Evolutionary conservation across 2,329 filamentous ascomycete species (phyloP).

Genomic region (Penicillium paneum): DNA sequence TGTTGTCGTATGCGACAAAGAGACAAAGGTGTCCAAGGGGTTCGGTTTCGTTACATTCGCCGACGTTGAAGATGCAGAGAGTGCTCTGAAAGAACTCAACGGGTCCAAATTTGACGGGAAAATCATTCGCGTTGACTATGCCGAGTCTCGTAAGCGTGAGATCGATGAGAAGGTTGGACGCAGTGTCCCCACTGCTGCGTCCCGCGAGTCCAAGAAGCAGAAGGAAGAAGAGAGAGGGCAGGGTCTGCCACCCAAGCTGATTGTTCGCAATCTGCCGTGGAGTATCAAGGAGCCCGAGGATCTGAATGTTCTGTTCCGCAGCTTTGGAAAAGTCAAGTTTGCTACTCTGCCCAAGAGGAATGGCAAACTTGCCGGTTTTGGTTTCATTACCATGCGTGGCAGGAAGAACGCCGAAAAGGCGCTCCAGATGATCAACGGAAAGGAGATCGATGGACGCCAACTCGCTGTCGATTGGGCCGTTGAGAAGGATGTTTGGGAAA

Average conservation of each 20-base stretch:
- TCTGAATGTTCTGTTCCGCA: conserved; percentile 72
- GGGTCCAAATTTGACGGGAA: conserved; percentile 73
- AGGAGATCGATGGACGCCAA: conserved; percentile 79
- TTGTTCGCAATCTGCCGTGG: conserved; percentile 94
- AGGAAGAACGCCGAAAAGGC: conserved; percentile 90
- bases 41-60: conserved; percentile 98
- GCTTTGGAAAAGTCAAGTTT: conserved; percentile 88
- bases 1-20: conserved; percentile 80
- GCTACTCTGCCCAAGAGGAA: conserved; percentile 78
- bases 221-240: conserved; percentile 59
- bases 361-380: conserved; percentile 74
- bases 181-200: conserved; percentile 37
- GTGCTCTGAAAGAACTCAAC: conserved; percentile 77
- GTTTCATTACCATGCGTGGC: conserved; percentile 84
- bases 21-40: conserved; percentile 82
- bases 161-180: conserved; percentile 50
- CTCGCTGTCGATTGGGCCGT: conserved; percentile 97
- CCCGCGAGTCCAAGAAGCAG: conserved; percentile 40
- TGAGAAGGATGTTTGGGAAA: conserved; percentile 81
- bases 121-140: conserved; percentile 81
- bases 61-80: conserved; percentile 82
- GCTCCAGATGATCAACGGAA: conserved; percentile 80
- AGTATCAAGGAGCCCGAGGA: conserved; percentile 85
- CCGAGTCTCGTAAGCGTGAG: conserved; percentile 76
- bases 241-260: conserved; percentile 67